Evolutionary conservation across 495 filamentous ascomycete species (phyloP), one percentile per base, ranked within the genome.

Genomic region (Hypoxylon perforatum): DNA sequence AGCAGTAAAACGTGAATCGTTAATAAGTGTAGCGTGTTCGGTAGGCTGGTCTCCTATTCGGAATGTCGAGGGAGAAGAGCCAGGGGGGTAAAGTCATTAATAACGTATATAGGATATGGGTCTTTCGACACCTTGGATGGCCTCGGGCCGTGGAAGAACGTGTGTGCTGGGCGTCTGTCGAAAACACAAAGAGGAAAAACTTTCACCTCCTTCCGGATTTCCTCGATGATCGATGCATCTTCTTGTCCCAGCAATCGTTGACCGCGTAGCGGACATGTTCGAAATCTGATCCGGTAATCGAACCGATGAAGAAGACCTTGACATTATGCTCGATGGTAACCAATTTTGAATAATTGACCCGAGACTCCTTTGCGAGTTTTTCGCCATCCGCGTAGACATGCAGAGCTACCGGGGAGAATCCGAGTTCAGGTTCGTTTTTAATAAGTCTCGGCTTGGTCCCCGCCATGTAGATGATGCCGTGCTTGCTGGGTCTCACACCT

Each of bases 271-370:
- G 57, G 36, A 83, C 80, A 22, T 74, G 64, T 0, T 79, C 57
- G 25, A 81, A 73, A 52, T 76, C 71, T 4, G 66, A 63, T 3
- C 52, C 35, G 1, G 56, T 52, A 17, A 86, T 76, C 4, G 61
- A 63, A n/a, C 77, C 72, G 23, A 80, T 77, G 47, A 85, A 84
- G 57, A 76, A 77, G 14, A 81, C 76, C 58, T 78, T 80, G 54
- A 78, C 70, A 48, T 82, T 80, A 71, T 84, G 81, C 57, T 84
- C 81, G 35, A 84, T 76, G 3, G 84, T 81, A 8, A 75, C 70
- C 8, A 84, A 73, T 50, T 80, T 81, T 5, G 75, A 71, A 30
- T 82, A 79, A 60, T 81, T 77, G 21, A 82, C 76, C 2, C 81
- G 79, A 10, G 81, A 84, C 55, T 82, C 80, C 38, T 57, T 73